These are phyloP conservation scores for Plasmopara muralis DNA, from an alignment of 352 stramenopile species.

Conservation along the genomic window DNA sequence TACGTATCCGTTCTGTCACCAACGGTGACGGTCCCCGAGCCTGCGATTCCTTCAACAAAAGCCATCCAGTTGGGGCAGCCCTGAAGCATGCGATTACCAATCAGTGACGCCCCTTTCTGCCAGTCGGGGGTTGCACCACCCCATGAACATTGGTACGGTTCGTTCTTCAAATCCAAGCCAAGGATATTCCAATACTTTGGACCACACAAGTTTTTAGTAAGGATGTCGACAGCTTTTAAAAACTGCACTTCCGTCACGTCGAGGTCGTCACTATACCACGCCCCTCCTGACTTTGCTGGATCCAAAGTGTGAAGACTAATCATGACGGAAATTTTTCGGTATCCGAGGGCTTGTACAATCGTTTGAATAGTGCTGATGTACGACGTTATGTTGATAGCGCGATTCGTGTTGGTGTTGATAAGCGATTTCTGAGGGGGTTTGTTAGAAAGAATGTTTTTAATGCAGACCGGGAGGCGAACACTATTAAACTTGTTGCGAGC, in stretches of 20 bases:
- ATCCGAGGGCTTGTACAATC: slow-evolving; percentile 45
- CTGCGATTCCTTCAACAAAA: slow-evolving; percentile 55
- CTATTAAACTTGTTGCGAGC: slow-evolving; percentile 64
- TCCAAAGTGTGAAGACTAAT: slow-evolving; percentile 63
- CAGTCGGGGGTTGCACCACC: slow-evolving; percentile 34
- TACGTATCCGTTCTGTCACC: slow-evolving; percentile 27
- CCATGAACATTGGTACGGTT: slow-evolving; percentile 51
- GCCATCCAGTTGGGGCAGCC: slow-evolving; percentile 55
- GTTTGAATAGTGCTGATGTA: slow-evolving; percentile 49
- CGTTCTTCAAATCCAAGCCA: slow-evolving; percentile 61
- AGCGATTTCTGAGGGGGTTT: slow-evolving; percentile 30
- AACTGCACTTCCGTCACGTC: slow-evolving; percentile 47
- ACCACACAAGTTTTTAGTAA: slow-evolving; percentile 47
- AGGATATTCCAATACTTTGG: slow-evolving; percentile 60
- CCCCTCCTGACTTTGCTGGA: slow-evolving; percentile 34
- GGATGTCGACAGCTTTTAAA: slow-evolving; percentile 41
- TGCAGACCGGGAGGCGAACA: slow-evolving; percentile 47
- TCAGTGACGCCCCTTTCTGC: slow-evolving; percentile 40
- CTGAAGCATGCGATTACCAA: slow-evolving; percentile 52
- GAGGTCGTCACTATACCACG: slow-evolving; percentile 44
- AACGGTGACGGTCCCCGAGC: slow-evolving; percentile 26
- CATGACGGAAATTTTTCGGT: slow-evolving; percentile 53
- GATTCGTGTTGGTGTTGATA: slow-evolving; percentile 56
- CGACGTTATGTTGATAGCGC: slow-evolving; percentile 48
- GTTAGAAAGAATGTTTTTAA: slow-evolving; percentile 47